A percentile compares a stretch with the other conserved stretches of the same genome.
phyloP scores from a whole-genome alignment of 129 eudicot species.

The Escallonia rubra region DNA sequence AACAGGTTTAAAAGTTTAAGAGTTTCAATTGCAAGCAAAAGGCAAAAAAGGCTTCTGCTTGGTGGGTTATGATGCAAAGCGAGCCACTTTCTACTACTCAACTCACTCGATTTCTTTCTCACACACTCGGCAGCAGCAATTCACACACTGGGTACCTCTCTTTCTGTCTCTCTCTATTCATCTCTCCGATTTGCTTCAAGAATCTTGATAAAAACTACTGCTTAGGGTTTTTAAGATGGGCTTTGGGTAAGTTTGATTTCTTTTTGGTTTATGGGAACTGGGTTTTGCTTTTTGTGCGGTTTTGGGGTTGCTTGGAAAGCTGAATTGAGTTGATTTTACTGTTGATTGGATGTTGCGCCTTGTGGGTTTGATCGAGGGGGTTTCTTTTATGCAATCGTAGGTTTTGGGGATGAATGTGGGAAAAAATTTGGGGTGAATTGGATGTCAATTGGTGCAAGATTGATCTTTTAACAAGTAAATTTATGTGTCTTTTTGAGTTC shows the following conservation, averaged over 20 bases:
- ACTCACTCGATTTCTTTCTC: not conserved
- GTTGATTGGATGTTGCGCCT: not conserved
- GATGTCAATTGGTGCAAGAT: too few species aligned
- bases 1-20: not conserved
- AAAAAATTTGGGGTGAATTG: too few species aligned
- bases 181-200: too few species aligned
- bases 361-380: not conserved
- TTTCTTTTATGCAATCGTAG: not conserved
- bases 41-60: not conserved
- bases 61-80: not conserved
- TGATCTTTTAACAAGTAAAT: too few species aligned
- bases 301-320: not conserved
- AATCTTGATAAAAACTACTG: too few species aligned
- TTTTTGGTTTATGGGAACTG: not conserved
- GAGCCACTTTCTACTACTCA: not conserved
- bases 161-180: not conserved
- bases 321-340: not conserved
- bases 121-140: not conserved
- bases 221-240: too few species aligned
- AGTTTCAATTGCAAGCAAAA: not conserved
- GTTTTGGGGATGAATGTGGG: not conserved
- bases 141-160: not conserved
- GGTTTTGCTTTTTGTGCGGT: not conserved
- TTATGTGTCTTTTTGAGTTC: too few species aligned
- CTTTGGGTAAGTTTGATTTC: not conserved